phyloP scores from a whole-genome alignment of 495 filamentous ascomycete genomes.

The Cercophora newfieldiana region DNA sequence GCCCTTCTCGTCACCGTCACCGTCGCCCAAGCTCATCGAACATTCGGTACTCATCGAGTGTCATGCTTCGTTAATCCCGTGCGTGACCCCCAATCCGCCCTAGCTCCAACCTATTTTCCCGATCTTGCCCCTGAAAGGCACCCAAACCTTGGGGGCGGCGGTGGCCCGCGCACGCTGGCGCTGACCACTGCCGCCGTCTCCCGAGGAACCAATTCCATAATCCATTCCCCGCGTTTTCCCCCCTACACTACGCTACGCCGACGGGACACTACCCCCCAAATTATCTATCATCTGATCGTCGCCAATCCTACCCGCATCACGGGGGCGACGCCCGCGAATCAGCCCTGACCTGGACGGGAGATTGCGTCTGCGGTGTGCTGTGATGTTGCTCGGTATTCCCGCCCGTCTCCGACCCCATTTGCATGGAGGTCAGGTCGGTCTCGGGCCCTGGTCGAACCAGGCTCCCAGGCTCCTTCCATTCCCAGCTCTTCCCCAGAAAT shows the following conservation, averaged over 20 bases:
- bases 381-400: neutral
- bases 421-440: too few species aligned
- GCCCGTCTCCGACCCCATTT: too few species aligned
- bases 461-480: too few species aligned
- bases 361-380: neutral
- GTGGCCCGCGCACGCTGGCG: neutral
- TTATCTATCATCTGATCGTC: conserved; percentile 34
- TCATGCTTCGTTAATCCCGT: neutral
- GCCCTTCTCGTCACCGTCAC: neutral
- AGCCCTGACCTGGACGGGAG: neutral
- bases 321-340: conserved; percentile 22
- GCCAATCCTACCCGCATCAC: conserved; percentile 26
- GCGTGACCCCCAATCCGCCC: neutral
- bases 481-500: neutral
- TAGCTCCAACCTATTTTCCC: neutral
- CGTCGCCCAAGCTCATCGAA: neutral
- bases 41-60: neutral
- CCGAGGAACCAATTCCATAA: too few species aligned
- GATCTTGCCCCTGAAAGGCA: neutral
- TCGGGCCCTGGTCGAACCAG: too few species aligned
- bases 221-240: neutral
- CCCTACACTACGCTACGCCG: too few species aligned
- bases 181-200: neutral
- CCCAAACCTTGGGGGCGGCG: neutral
- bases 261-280: too few species aligned